Evolutionary conservation across 1,284 basidiomycete genomes (phyloP).

Genomic region (Termitomyces sp.): DNA sequence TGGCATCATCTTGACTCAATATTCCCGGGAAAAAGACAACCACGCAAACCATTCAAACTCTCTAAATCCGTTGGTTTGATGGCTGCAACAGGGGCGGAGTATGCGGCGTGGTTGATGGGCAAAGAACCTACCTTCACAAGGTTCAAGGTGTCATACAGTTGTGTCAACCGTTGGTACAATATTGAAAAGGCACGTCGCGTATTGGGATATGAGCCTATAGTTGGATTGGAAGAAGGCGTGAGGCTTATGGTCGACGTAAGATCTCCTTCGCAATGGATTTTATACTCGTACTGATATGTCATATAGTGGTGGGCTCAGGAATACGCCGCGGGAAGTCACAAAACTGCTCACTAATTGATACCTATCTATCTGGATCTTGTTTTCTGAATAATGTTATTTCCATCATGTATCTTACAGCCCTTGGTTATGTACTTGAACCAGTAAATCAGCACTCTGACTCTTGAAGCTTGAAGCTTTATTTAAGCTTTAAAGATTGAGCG

Average conservation of each 20-base stretch:
- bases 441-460: slow-evolving; percentile 1
- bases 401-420: slow-evolving; percentile 12
- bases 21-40: slow-evolving; percentile 38
- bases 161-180: slow-evolving; percentile 82
- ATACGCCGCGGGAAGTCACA: slow-evolving; percentile 32
- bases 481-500: too few species aligned
- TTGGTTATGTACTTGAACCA: slow-evolving; percentile 6
- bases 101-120: slow-evolving; percentile 71
- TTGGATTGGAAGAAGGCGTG: slow-evolving; percentile 87
- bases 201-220: slow-evolving; percentile 89
- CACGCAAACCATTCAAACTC: slow-evolving; percentile 47
- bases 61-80: slow-evolving; percentile 64
- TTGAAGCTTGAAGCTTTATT: neutral
- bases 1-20: slow-evolving; percentile 77
- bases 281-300: slow-evolving; percentile 1
- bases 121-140: slow-evolving; percentile 88
- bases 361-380: neutral
- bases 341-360: slow-evolving; percentile 26
- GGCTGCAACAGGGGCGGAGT: slow-evolving; percentile 71
- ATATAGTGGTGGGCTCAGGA: slow-evolving; percentile 44
- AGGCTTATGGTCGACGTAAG: slow-evolving; percentile 71
- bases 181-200: slow-evolving; percentile 92
- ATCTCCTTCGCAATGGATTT: neutral
- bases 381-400: neutral
- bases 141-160: slow-evolving; percentile 78